Evolutionary conservation across 257 asterid genomes (phyloP).

Genomic region (Nicotiana paniculata): DNA sequence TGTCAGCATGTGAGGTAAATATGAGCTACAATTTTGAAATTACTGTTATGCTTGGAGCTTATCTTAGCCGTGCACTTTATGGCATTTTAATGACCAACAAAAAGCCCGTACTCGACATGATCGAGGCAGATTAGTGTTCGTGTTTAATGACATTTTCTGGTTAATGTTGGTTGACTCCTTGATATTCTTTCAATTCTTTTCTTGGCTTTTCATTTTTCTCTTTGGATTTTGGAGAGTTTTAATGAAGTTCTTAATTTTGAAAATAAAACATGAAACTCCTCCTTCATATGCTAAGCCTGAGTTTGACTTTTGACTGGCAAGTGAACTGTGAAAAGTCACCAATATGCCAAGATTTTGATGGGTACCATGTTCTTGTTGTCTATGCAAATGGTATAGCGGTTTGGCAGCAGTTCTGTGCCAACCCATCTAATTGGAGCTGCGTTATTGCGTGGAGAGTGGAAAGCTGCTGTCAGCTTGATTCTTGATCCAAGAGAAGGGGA

Average conservation of each 20-base stretch:
- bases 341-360: background rate
- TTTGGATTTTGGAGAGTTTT: background rate
- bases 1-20: background rate
- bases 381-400: conserved; percentile 53
- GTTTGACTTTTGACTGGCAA: background rate
- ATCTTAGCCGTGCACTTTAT: background rate
- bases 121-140: background rate
- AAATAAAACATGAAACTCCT: conserved; percentile 4
- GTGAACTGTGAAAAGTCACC: conserved; percentile 1
- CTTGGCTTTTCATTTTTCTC: background rate
- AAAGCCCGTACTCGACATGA: background rate
- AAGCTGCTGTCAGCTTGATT: conserved; percentile 68
- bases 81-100: background rate
- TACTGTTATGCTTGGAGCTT: background rate
- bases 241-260: background rate
- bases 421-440: conserved; percentile 92
- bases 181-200: background rate
- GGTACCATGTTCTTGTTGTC: background rate
- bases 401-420: conserved; percentile 92
- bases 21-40: background rate
- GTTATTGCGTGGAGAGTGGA: conserved; percentile 90
- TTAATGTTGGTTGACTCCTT: background rate
- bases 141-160: background rate
- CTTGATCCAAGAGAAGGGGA: conserved; percentile 99
- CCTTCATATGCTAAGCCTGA: background rate